Base-by-base conservation (phyloP, 768 basidiomycete genomes). In the Leccinellum rugosiceps region DNA sequence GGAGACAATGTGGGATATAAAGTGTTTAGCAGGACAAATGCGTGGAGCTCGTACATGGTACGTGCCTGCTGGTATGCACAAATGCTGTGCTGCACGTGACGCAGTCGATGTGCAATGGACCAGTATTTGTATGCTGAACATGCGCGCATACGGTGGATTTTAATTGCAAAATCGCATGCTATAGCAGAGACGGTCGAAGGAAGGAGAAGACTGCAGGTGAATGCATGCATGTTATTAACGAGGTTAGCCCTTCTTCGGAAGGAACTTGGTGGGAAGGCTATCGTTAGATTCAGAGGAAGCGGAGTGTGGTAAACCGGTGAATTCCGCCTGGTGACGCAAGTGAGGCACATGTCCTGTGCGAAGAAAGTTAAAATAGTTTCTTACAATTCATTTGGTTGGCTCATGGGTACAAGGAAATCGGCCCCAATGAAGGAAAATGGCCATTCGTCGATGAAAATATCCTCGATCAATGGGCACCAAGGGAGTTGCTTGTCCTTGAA, bases 181-280 rank as follows among this genome's bases (percentile, higher is more conserved):
- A 25, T 48, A 45, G 38, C 45, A 53, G 44, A 56, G 45, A 44
- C 19, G 21, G 25, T 38, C 35, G 49, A 59, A 47, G 50, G 38
- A 51, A 51, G 52, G 14, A 28, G 62, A 55, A 52, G 58, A 32
- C 25, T 38, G 30, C 51, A 21, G 61, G 45, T 31, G 31, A 26
- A 54, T 53, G 55, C 38, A 28, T 8, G 23, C 59, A 58, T 56
- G 61, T 50, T 55, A 58, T 48, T 41, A 55, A 47, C 28, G 53
- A 50, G 57, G 57, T 58, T 66, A 59, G 51, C 48, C 53, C 41
- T 55, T 59, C 53, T 49, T 56, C 67, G 66, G 67, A 68, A 68
- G 65, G 67, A 69, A 10, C 65, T 57, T 60, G 57, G 9, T 23
- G 45, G 58, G 53, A 58, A 60, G 57, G 11, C 13, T 41, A 46